A percentile compares a stretch with the other conserved stretches of the same genome.
phyloP scores from a whole-genome alignment of 306 rosid species.

The Dryas alaskensis region DNA sequence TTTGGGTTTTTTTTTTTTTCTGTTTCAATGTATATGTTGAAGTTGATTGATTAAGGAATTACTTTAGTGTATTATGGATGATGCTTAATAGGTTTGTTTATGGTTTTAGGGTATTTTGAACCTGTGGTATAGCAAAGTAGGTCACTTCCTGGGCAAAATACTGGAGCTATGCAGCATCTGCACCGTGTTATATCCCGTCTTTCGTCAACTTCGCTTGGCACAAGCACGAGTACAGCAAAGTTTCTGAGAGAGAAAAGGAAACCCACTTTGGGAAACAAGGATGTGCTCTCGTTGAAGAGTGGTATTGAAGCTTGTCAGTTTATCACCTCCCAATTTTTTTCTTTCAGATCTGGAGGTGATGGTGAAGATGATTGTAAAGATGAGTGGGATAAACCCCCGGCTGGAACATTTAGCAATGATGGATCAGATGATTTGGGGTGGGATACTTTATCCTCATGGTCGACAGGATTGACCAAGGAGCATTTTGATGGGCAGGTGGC shows the following conservation, averaged over 20 bases:
- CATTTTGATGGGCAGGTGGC: slow-evolving; percentile 76
- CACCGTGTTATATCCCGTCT: slow-evolving; percentile 36
- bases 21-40: not conserved
- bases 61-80: not conserved
- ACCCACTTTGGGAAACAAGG: slow-evolving; percentile 7
- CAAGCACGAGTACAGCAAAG: slow-evolving; percentile 23
- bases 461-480: slow-evolving; percentile 61
- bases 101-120: not conserved
- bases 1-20: not conserved
- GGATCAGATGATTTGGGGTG: slow-evolving; percentile 32
- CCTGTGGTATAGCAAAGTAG: not conserved
- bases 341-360: slow-evolving; percentile 39
- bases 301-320: slow-evolving; percentile 20
- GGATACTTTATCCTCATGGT: slow-evolving; percentile 61
- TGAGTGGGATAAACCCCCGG: slow-evolving; percentile 38
- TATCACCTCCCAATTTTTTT: slow-evolving; percentile 26
- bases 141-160: not conserved
- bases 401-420: slow-evolving; percentile 25
- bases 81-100: not conserved
- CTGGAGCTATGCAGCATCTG: slow-evolving; percentile 37
- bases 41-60: not conserved
- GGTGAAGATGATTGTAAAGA: slow-evolving; percentile 27
- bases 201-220: slow-evolving; percentile 26
- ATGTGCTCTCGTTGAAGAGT: slow-evolving; percentile 14
- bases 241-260: slow-evolving; percentile 29